Conservation (phyloP, 2,329 filamentous ascomycete species). For the Venturia pyrina region DNA sequence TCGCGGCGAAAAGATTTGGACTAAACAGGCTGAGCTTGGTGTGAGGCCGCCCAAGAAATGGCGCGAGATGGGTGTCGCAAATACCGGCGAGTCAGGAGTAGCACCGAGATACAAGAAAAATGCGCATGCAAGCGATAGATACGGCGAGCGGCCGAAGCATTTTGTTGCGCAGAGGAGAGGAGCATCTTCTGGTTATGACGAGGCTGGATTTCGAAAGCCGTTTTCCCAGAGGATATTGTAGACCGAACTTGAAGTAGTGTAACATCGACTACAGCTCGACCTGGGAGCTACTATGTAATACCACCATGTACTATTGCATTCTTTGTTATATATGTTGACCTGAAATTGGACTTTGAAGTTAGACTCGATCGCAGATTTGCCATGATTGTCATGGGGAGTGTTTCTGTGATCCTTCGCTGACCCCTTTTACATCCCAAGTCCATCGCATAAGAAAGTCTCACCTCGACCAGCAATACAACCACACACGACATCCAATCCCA, state of each 20-base stretch:
- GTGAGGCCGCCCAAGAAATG: slow-evolving; percentile 47
- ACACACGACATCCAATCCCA: neutral
- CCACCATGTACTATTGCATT: neutral
- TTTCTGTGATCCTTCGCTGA: neutral
- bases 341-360: neutral
- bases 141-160: neutral
- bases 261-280: neutral
- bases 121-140: neutral
- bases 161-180: neutral
- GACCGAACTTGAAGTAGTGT: neutral
- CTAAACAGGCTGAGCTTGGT: slow-evolving; percentile 38
- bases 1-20: slow-evolving; percentile 39
- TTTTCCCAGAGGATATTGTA: slow-evolving; percentile 11
- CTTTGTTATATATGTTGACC: neutral
- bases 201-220: neutral
- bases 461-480: neutral
- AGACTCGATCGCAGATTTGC: neutral
- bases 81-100: slow-evolving; percentile 17
- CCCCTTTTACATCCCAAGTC: neutral
- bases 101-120: slow-evolving; percentile 24
- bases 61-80: slow-evolving; percentile 35
- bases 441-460: neutral
- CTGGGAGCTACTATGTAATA: neutral
- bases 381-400: neutral
- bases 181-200: neutral